Base-by-base conservation (phyloP, 805 yeast species). In the Yarrowia sp. region DNA sequence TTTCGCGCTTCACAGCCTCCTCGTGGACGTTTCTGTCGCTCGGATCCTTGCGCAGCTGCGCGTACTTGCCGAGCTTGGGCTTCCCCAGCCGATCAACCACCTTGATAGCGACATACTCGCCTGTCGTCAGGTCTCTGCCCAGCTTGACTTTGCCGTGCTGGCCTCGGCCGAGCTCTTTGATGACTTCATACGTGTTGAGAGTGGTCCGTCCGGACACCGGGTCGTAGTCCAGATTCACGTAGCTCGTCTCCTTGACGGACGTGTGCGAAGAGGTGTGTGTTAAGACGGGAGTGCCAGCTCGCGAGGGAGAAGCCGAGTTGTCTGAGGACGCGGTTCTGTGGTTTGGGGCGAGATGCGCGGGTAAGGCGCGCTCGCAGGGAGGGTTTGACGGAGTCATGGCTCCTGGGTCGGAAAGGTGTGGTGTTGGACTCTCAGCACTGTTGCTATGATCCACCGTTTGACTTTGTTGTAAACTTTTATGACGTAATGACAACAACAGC, bases 111-210 rank as follows among this genome's bases (percentile, higher is more conserved):
- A 90, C 96, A 31, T 83, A 76, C 47, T 72, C 76, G 31, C 74
- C 73, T 12, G 79, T 73, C n/a, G 81, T 78, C 61, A 86, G 73
- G 71, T 92, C 93, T 64, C 82, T 82, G 0, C 96, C 99, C 18
- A 94, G 79, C 72, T 94, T 94, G 42, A 94, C 99, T 72, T 90
- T 93, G n/a, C 99, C 98, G 74, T 93, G 98, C 72, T 92, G 97
- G n/a, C 99, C 99, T 33, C 88, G 80, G 10, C 99, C 99, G 27
- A 94, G 78, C 74, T 92, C 97, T 24, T 81, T 79, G 29, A 91
- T 74, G 35, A 94, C 88, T 73, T 94, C 99, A 71, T 92, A 94
- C 0, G 96, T 85, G 74, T 94, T 94, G 65, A 94, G 78, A 33
- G 87, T 84, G 71, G 92, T 88, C 56, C 94, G 82, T 65, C 87